Conservation (phyloP, 306 rosid species). For the Malus domestica region DNA sequence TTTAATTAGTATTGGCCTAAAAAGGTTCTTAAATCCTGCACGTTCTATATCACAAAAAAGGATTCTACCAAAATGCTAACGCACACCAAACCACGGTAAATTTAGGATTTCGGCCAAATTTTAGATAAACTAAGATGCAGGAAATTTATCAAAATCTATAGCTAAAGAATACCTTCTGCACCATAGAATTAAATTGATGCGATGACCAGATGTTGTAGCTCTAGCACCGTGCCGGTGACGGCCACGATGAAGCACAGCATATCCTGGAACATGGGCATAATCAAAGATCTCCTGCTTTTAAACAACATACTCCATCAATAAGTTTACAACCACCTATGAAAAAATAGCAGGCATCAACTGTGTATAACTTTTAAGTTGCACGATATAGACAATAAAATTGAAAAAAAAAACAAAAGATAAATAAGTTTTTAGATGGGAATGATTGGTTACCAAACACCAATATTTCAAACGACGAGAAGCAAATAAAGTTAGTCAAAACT, state of each 20-base stretch:
- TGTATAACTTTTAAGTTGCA: constrained; percentile 10
- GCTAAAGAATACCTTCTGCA: constrained; percentile 69
- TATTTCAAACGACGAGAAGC: neutral
- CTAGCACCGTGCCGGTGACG: constrained; percentile 85
- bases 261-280: constrained; percentile 72
- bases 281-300: constrained; percentile 68
- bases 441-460: neutral
- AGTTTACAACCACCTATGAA: neutral
- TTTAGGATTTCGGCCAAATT: neutral
- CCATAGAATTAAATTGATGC: constrained; percentile 75
- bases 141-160: neutral
- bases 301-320: constrained; percentile 34
- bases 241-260: constrained; percentile 78
- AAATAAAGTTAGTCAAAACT: neutral
- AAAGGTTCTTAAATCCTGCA: neutral
- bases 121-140: neutral
- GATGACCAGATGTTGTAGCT: constrained; percentile 71
- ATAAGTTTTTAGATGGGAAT: no score
- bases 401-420: no score
- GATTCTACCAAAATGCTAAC: neutral
- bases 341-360: neutral
- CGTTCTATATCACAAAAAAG: neutral
- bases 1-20: neutral
- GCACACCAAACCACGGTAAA: neutral
- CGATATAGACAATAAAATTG: neutral